A percentile compares a stretch with the other conserved stretches of the same genome.
These are phyloP conservation scores for Ceratobasidium sp. DNA, from an alignment of 1,284 basidiomycete species.

Conservation along the genomic window DNA sequence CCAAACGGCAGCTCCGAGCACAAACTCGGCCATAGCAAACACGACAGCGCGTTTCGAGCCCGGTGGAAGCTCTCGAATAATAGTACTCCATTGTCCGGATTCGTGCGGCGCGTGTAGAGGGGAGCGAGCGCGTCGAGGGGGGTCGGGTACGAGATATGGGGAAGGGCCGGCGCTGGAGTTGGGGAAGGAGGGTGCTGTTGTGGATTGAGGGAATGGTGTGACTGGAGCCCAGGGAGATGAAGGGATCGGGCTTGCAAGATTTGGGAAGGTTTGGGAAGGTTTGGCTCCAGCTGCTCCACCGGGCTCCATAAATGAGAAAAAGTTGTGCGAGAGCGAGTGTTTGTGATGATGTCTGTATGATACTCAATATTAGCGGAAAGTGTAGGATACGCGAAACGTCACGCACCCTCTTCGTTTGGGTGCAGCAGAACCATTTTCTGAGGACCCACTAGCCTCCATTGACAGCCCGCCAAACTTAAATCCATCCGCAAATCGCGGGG, in stretches of 20 bases:
- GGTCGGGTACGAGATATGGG: constrained; percentile 36
- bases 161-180: constrained; percentile 45
- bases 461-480: constrained; percentile 72
- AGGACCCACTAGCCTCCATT: constrained; percentile 51
- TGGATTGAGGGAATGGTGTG: constrained; percentile 43
- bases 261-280: constrained; percentile 15
- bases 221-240: constrained; percentile 42
- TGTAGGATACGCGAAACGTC: not conserved
- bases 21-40: constrained; percentile 61
- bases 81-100: constrained; percentile 51
- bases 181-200: constrained; percentile 43
- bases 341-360: constrained; percentile 84
- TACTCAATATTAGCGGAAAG: constrained; percentile 64
- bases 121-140: constrained; percentile 44
- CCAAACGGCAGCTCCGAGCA: constrained; percentile 77
- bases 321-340: constrained; percentile 93
- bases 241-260: constrained; percentile 19
- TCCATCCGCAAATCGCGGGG: constrained; percentile 63
- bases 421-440: constrained; percentile 50
- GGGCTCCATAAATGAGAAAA: constrained; percentile 89
- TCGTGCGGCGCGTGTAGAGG: constrained; percentile 50
- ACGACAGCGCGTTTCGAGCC: constrained; percentile 58
- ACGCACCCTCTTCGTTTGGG: constrained; percentile 45
- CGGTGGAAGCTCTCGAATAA: constrained; percentile 55
- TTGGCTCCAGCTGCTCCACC: constrained; percentile 51